phyloP scores from a whole-genome alignment of 495 filamentous ascomycete genomes.

The Thermochaetoides thermophila region DNA sequence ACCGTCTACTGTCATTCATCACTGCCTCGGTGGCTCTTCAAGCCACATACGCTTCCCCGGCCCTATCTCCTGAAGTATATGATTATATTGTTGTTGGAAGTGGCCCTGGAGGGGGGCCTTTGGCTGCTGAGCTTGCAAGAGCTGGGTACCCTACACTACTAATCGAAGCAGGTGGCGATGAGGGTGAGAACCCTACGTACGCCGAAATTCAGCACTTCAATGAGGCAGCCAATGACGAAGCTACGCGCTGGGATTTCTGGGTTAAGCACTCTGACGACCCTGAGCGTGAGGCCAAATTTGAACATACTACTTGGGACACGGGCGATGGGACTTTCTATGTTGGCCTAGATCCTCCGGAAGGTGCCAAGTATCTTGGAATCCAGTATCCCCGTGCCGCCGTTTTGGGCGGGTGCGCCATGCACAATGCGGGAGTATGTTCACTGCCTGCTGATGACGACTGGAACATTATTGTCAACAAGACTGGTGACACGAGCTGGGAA shows the following conservation, averaged over 20 bases:
- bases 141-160: conserved; percentile 46
- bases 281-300: conserved; percentile 25
- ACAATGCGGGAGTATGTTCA: conserved; percentile 30
- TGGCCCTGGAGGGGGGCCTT: conserved; percentile 48
- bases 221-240: conserved; percentile 30
- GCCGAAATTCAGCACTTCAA: conserved; percentile 26
- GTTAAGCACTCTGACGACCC: conserved; percentile 35
- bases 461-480: conserved; percentile 29
- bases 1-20: conserved; percentile 16
- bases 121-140: conserved; percentile 45
- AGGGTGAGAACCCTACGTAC: conserved; percentile 34
- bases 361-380: conserved; percentile 28
- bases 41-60: conserved; percentile 2
- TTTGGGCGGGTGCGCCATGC: conserved; percentile 35
- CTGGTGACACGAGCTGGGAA: conserved; percentile 30
- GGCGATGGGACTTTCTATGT: conserved; percentile 33
- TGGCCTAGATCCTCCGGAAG: conserved; percentile 28
- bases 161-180: conserved; percentile 50
- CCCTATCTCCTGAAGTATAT: conserved; percentile 18
- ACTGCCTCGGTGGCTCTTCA: conserved; percentile 12
- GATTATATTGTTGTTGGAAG: conserved; percentile 55
- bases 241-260: conserved; percentile 37
- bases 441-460: conserved; percentile 32
- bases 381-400: conserved; percentile 34
- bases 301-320: conserved; percentile 29